phyloP scores from a whole-genome alignment of 306 rosid species.

The Rosa multiflora region DNA sequence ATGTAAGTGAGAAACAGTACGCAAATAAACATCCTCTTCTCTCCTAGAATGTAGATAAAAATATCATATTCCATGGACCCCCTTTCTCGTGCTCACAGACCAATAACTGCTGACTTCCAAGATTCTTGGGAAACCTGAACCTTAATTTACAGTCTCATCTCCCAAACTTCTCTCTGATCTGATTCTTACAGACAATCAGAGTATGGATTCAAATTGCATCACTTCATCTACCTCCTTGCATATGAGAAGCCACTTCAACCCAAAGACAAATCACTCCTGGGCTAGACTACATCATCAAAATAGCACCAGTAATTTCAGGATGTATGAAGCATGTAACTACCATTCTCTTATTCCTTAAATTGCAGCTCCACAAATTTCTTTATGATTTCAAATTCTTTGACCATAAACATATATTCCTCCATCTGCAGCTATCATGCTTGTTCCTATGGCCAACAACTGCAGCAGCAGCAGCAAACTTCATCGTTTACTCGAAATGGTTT shows the following conservation, averaged over 20 bases:
- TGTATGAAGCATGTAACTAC: constrained; percentile 35
- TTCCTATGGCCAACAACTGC: constrained; percentile 24
- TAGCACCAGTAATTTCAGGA: constrained; percentile 28
- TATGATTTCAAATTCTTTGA: neutral
- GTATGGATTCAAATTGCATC: constrained; percentile 40
- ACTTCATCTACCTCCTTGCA: constrained; percentile 27
- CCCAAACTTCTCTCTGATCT: constrained; percentile 14
- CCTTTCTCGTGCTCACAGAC: no score
- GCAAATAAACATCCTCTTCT: neutral
- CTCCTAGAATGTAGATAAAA: neutral
- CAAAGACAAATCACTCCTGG: constrained; percentile 24
- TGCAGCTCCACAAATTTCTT: neutral
- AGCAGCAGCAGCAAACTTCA: constrained; percentile 6
- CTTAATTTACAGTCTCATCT: neutral
- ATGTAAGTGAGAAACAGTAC: neutral
- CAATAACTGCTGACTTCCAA: constrained; percentile 36
- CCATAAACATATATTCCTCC: constrained; percentile 13
- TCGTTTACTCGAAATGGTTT: neutral
- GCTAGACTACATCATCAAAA: constrained; percentile 2
- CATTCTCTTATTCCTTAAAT: neutral
- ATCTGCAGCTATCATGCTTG: constrained; percentile 18
- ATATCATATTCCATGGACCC: neutral
- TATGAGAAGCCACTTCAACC: constrained; percentile 21
- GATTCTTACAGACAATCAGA: neutral
- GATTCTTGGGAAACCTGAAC: constrained; percentile 30